These are phyloP conservation scores for Lasiosphaeria miniovina DNA, from an alignment of 495 filamentous ascomycete genomes.

Conservation along the genomic window DNA sequence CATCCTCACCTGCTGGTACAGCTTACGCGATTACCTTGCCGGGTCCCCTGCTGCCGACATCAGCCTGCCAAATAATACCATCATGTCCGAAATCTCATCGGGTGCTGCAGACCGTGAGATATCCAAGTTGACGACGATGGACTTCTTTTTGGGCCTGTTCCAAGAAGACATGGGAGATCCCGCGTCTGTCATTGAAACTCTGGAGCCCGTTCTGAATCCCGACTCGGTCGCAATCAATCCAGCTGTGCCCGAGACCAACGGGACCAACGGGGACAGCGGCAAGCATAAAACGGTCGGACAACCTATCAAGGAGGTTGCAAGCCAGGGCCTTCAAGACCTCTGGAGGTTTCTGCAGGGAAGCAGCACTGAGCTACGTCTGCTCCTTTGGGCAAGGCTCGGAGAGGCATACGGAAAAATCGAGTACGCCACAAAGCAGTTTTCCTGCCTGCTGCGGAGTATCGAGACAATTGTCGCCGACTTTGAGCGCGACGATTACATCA, in stretches of 20 bases:
- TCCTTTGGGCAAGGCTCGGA: conserved; percentile 82
- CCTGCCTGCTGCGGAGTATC: conserved; percentile 79
- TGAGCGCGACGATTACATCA: conserved; percentile 57
- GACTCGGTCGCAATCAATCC: conserved; percentile 49
- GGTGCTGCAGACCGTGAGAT: conserved; percentile 83
- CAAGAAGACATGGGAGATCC: conserved; percentile 64
- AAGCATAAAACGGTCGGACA: conserved; percentile 24
- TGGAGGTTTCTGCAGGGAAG: conserved; percentile 77
- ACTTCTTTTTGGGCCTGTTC: conserved; percentile 90
- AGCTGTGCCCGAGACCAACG: conserved; percentile 10
- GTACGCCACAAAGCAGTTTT: conserved; percentile 80
- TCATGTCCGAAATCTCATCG: conserved; percentile 85
- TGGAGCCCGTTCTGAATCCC: conserved; percentile 88
- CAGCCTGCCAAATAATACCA: conserved; percentile 74
- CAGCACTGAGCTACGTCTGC: conserved; percentile 74
- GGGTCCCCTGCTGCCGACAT: conserved; percentile 46
- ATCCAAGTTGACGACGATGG: conserved; percentile 87
- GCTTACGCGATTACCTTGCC: conserved; percentile 45
- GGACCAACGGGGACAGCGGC: conserved; percentile 8
- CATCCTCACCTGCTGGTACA: conserved; percentile 74
- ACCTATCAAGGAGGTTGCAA: conserved; percentile 42
- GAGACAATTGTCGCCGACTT: conserved; percentile 76
- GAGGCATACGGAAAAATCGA: conserved; percentile 82
- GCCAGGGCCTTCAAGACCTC: conserved; percentile 64
- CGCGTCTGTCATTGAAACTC: conserved; percentile 76